Base-by-base conservation (phyloP, 2,329 filamentous ascomycete genomes). In the Ilyonectria mors-panacis region DNA sequence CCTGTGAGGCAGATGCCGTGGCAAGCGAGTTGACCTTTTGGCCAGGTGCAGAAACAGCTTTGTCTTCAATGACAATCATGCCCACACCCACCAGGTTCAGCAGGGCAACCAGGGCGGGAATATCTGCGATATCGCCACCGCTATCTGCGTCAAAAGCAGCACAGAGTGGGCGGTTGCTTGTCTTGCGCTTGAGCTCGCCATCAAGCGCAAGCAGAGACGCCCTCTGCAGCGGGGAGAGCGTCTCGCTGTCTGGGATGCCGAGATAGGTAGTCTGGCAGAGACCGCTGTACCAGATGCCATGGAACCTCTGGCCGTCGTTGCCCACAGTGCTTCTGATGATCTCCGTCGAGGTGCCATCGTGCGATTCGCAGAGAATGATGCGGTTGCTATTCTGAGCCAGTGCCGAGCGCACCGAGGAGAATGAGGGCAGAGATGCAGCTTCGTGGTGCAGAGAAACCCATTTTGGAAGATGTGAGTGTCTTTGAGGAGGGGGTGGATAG, bases 241-340 rank as follows among this genome's bases (percentile, higher is more conserved):
- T 57, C 60, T 66, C 64, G 12, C 53, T 66, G 35, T 66, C 64
- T 19, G 64, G 64, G 13, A 66, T 57, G 6, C 64, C 64, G 4
- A 66, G 45, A 8, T 64, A 64, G 30, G 64, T 66, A 10, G 64
- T 66, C 64, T 66, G 64, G 30, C 60, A 64, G 62, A 66, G 64
- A 9, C 64, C 64, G n/a, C 64, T 66, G 60, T 64, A 64, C 64
- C 64, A 66, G 60, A 66, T 64, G 30, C 64, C 64, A 17, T 66
- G 59, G 12, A 66, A 66, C 19, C 19, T 50, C 47, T 66, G 60
- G 60, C 64, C 64, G 12, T 66, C 53, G 13, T 54, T 59, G 8
- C 45, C 64, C 33, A 66, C 37, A 8, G 64, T 53, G 17, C 37
- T 50, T 45, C 64, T 57, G 37, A 66, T 64, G 45, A 66, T 63